Evolutionary conservation across 345 rosid genomes (phyloP).

Genomic region (Populus ilicifolia): DNA sequence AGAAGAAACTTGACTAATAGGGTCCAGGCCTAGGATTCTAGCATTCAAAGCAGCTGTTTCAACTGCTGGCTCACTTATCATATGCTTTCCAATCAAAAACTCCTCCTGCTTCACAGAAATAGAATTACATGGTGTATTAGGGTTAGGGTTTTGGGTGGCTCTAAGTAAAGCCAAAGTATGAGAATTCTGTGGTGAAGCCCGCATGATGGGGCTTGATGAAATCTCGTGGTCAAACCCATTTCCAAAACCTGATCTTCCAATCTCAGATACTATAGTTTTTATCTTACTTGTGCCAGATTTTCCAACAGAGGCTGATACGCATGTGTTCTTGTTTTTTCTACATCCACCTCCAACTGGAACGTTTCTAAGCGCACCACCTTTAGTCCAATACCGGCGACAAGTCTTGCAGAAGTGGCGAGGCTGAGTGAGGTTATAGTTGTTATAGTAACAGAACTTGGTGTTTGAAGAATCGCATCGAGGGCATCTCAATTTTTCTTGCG

Average conservation of each 20-base stretch:
- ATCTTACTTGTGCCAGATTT: constrained; percentile 34
- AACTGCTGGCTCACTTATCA: constrained; percentile 32
- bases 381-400: constrained; percentile 85
- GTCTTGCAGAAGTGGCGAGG: constrained; percentile 88
- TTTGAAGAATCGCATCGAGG: constrained; percentile 70
- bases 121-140: constrained; percentile 24
- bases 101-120: constrained; percentile 41
- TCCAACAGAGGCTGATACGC: constrained; percentile 29
- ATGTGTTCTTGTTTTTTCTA: constrained; percentile 53
- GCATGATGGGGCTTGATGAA: constrained; percentile 36
- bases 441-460: constrained; percentile 80
- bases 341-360: constrained; percentile 83
- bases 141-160: constrained; percentile 44
- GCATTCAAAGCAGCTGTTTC: constrained; percentile 20
- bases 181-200: constrained; percentile 53
- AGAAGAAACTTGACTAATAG: constrained; percentile 35
- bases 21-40: constrained; percentile 41
- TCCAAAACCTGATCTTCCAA: constrained; percentile 41
- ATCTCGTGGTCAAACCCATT: constrained; percentile 45
- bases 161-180: constrained; percentile 50
- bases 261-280: constrained; percentile 43
- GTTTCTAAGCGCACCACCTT: constrained; percentile 68
- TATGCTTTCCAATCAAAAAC: constrained; percentile 34
- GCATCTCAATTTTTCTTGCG: constrained; percentile 49
- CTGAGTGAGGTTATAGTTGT: constrained; percentile 79